These are phyloP conservation scores for Candida incommunis DNA, from an alignment of 805 yeast species.

Conservation along the genomic window DNA sequence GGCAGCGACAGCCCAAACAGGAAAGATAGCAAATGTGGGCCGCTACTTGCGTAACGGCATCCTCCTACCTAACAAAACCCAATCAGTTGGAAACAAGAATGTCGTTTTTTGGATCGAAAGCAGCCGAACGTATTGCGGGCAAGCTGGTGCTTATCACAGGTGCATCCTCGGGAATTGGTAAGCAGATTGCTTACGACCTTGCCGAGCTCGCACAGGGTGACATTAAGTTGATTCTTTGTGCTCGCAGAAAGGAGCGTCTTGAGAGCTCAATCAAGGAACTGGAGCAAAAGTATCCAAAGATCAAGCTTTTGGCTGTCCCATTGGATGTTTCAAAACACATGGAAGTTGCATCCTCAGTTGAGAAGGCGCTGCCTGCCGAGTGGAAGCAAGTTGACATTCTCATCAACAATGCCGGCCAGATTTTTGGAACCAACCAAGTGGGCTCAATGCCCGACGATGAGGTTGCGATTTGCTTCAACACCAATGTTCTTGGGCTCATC, in stretches of 20 bases:
- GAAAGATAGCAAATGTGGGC: no score
- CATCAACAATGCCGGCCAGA: slow-evolving; percentile 54
- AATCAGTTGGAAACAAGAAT: no score
- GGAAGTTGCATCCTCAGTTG: slow-evolving; percentile 37
- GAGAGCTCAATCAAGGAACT: slow-evolving; percentile 35
- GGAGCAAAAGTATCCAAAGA: slow-evolving; percentile 30
- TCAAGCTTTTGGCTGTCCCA: slow-evolving; percentile 30
- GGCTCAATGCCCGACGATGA: slow-evolving; percentile 56
- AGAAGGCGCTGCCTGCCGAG: slow-evolving; percentile 33
- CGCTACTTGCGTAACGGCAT: no score
- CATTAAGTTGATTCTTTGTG: slow-evolving; percentile 57
- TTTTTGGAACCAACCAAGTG: slow-evolving; percentile 62
- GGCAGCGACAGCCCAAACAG: no score
- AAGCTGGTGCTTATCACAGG: slow-evolving; percentile 85
- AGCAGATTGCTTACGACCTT: slow-evolving; percentile 78
- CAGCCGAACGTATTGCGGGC: slow-evolving; percentile 67
- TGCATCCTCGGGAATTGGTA: slow-evolving; percentile 92
- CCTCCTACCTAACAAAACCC: no score
- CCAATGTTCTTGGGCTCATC: slow-evolving; percentile 80
- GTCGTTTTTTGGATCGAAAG: slow-evolving; percentile 50
- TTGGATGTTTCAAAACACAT: slow-evolving; percentile 47
- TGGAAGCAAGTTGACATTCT: slow-evolving; percentile 45
- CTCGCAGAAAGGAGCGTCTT: slow-evolving; percentile 59
- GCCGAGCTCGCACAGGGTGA: slow-evolving; percentile 65
- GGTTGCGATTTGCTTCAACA: slow-evolving; percentile 61